A percentile compares a stretch with the other conserved stretches of the same genome.
Conservation (phyloP, 257 asterid genomes). For the Handroanthus guayacan region DNA sequence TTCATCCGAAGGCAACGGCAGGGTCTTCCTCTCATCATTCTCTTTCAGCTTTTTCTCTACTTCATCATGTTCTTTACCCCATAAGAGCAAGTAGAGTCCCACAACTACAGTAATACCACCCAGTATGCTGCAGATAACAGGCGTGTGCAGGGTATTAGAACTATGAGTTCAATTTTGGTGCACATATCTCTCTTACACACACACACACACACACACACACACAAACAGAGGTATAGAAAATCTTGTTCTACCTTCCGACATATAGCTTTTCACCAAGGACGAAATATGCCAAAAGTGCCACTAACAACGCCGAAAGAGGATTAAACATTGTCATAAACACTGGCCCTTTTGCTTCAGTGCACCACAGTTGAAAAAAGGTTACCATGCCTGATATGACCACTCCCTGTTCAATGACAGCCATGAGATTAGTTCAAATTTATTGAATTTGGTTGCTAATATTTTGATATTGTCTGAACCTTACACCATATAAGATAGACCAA, state of each 20-base stretch:
- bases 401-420: constrained; percentile 51
- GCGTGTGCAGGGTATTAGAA: neutral
- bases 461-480: constrained; percentile 31
- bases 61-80: constrained; percentile 76
- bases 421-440: constrained; percentile 6
- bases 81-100: constrained; percentile 74
- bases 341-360: constrained; percentile 78
- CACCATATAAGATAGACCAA: constrained; percentile 76
- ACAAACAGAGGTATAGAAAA: neutral
- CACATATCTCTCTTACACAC: too few species aligned
- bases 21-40: constrained; percentile 42
- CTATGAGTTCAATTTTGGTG: neutral
- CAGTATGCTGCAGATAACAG: constrained; percentile 54
- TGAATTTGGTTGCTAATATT: neutral
- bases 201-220: neutral
- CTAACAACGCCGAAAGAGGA: constrained; percentile 69
- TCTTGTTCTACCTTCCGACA: constrained; percentile 61
- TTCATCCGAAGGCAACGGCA: constrained; percentile 35
- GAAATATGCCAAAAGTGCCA: constrained; percentile 62
- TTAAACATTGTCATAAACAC: constrained; percentile 81
- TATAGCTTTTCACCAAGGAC: constrained; percentile 72
- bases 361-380: constrained; percentile 62
- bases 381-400: constrained; percentile 68
- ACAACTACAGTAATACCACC: constrained; percentile 63
- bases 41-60: constrained; percentile 43